Evolutionary conservation across 768 basidiomycete species (phyloP), one percentile per base, ranked within the genome.

Genomic region (Punctularia strigosozonata): DNA sequence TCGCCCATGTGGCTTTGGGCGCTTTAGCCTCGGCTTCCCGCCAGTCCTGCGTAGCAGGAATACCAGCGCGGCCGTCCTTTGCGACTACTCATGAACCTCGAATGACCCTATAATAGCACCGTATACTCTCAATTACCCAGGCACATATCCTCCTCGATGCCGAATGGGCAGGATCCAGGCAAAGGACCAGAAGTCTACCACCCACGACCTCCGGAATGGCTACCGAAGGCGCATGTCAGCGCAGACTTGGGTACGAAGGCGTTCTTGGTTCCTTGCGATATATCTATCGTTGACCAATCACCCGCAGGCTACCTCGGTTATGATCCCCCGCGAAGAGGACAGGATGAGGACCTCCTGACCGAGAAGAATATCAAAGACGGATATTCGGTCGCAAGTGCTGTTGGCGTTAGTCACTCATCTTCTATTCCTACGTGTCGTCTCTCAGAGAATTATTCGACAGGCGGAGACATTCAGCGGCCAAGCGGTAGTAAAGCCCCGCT

Each of bases 321-420:
- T 48, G 67, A 77, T 52, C 87, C 87, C 31, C 83, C 87, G 5
- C 68, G 71, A 28, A 73, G 78, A 14, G 69, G 73, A 4, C 81
- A 86, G 52, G 77, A 80, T 40, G 86, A 89, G 53, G 85, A 87
- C 48, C 50, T 72, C 2, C 59, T 90, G 31, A 76, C 81, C 0
- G 71, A 76, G 31, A 45, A 51, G 1, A 79, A 76, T 46, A 66
- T 88, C 24, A 76, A 75, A 60, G 68, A 68, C 52, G 87, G 87
- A 1, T 77, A 80, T 43, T 51, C 59, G 10, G 59, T 79, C 19
- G 51, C 58, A 4, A 61, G 64, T 12, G 64, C 73, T 21, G 76
- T 87, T 31, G 62, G 69, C 24, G 85, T 86, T 50, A 46, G 75
- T 57, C 23, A n/a, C 8, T 10, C 21, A 13, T 2, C 8, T 31